Evolutionary conservation across 2,329 filamentous ascomycete species (phyloP), one percentile per base, ranked within the genome.

Genomic region (Stachybotrys chlorohalonatus): DNA sequence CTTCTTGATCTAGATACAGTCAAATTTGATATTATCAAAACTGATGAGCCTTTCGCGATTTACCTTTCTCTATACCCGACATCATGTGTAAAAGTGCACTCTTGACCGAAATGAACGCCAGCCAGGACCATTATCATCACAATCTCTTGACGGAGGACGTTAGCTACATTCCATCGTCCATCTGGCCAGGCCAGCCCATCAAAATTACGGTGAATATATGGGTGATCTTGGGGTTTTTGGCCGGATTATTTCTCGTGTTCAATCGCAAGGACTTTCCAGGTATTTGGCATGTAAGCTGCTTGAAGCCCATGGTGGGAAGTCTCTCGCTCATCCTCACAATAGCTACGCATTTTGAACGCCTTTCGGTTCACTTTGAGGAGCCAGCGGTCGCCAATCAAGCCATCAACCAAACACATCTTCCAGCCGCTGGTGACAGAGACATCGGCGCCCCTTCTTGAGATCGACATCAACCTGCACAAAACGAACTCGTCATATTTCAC

Each of bases 401-500:
- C 50, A 2, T 52, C 50, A 11, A 42, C 32, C 9, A 17, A 24
- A 9, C 50, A 52, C 50, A 52, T 52, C 32, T 52, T 52, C 36
- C 50, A 52, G 24, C 50, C 50, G n/a, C 32, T 52, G 13, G 50
- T 52, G 15, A 52, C 50, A 4, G 31, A 42, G 17, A 42, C 50
- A 36, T 17, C 50, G 8, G 50, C 56, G 4, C 56, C 56, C n/a
- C 31, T 55, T 1, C 47, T 59, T 5, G 56, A 59, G 31, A 58
- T 57, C 49, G 58, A 59, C 36, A 58, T 55, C 52, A 59, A 59
- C 49, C 39, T 58, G 15, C 58, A 59, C 56, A 59, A 59, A 50
- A 58, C 58, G 11, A 59, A 59, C 17, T 59, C 58, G 2, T 58
- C 58, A 5, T 59, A 59, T 46, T 59, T 59, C 39, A 56, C 58